A percentile compares a stretch with the other conserved stretches of the same genome.
Evolutionary conservation across 345 rosid genomes (phyloP).

Genomic region (Aquilaria yunnanensis): DNA sequence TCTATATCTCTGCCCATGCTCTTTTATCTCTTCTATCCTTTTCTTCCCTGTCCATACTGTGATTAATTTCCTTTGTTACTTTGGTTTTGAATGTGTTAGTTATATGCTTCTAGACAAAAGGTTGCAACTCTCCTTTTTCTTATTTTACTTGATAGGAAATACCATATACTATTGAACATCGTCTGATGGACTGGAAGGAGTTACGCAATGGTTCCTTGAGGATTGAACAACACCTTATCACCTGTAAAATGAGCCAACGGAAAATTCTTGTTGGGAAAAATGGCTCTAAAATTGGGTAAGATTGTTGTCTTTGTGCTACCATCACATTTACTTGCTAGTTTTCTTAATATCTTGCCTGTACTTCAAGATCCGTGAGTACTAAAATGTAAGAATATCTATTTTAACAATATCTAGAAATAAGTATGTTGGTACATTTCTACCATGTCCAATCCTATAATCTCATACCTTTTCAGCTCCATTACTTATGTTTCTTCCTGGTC

Average conservation of each 20-base stretch:
- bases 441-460: too few relatives aligned
- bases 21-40: not conserved
- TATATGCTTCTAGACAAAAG: not conserved
- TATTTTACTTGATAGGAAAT: constrained; percentile 49
- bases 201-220: constrained; percentile 77
- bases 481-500: too few relatives aligned
- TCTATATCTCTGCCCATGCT: not conserved
- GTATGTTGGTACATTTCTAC: too few relatives aligned
- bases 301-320: constrained; percentile 1
- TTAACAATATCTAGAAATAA: too few relatives aligned
- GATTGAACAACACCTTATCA: constrained; percentile 83
- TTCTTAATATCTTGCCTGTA: not conserved
- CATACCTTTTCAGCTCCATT: too few relatives aligned
- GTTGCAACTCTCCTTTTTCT: not conserved
- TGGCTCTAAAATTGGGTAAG: constrained; percentile 80
- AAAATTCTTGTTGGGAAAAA: constrained; percentile 92
- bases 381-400: too few relatives aligned
- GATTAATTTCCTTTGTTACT: not conserved
- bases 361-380: too few relatives aligned
- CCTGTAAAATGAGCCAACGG: constrained; percentile 73
- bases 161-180: constrained; percentile 73
- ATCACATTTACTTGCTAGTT: constrained; percentile 2
- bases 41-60: not conserved
- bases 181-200: constrained; percentile 85
- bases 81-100: not conserved